Evolutionary conservation across 805 yeast species (phyloP).

Genomic region (Barnettozyma botsteinii): DNA sequence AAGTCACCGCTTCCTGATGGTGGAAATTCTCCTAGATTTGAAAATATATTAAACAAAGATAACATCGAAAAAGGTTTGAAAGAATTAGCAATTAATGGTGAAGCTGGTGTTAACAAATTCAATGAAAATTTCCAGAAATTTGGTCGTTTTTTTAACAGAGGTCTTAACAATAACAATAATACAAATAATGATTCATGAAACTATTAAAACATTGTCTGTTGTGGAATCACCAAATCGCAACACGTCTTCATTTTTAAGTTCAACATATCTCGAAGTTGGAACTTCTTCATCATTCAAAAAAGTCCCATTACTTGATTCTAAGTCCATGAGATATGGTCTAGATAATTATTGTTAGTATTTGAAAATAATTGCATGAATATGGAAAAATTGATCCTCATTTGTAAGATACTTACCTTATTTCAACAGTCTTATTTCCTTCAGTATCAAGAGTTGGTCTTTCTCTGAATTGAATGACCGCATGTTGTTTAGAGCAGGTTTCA

Average conservation of each 20-base stretch:
- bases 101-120: constrained; percentile 54
- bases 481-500: constrained; percentile 39
- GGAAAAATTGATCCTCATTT: too few relatives aligned
- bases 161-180: constrained; percentile 11
- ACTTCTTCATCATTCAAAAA: constrained; percentile 34
- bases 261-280: constrained; percentile 37
- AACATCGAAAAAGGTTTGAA: constrained; percentile 32
- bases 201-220: constrained; percentile 27
- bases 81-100: constrained; percentile 42
- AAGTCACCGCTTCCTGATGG: constrained; percentile 14
- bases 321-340: constrained; percentile 39
- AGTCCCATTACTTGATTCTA: constrained; percentile 45
- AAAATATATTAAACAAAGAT: constrained; percentile 25
- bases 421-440: neutral
- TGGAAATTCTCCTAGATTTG: constrained; percentile 24
- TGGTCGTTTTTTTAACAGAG: constrained; percentile 50
- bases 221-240: constrained; percentile 33
- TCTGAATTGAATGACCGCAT: constrained; percentile 44
- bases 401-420: constrained; percentile 9
- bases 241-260: constrained; percentile 36
- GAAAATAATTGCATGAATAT: neutral
- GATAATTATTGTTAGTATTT: constrained; percentile 4
- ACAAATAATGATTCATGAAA: constrained; percentile 1
- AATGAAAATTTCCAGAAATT: constrained; percentile 54
- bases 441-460: constrained; percentile 6